Conservation (phyloP, 306 rosid species). For the Dicorynia guianensis region DNA sequence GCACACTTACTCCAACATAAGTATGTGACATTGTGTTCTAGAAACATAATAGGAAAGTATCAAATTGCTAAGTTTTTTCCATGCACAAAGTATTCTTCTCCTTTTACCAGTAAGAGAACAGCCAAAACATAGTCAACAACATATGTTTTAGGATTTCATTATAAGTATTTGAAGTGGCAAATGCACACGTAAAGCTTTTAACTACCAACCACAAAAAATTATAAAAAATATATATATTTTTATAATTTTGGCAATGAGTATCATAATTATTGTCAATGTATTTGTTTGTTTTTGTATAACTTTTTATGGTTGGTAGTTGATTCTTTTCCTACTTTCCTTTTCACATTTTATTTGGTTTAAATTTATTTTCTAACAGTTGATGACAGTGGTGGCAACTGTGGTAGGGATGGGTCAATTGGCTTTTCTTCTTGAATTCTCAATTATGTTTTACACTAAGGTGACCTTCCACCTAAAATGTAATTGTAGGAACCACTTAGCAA, state of each 20-base stretch:
- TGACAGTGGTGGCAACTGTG: slow-evolving; percentile 48
- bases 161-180: too few species aligned
- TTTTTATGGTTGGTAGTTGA: slow-evolving; percentile 42
- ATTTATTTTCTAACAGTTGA: slow-evolving; percentile 38
- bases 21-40: slow-evolving; percentile 6
- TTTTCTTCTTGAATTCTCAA: slow-evolving; percentile 47
- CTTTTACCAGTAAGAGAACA: slow-evolving; percentile 1
- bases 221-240: too few species aligned
- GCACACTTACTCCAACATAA: not conserved
- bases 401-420: slow-evolving; percentile 44
- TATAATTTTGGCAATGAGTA: too few species aligned
- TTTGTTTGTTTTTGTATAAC: slow-evolving; percentile 18
- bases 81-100: slow-evolving; percentile 11
- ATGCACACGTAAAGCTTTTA: too few species aligned
- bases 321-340: slow-evolving; percentile 24
- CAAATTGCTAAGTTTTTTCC: not conserved
- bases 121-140: not conserved
- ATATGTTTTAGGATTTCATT: not conserved
- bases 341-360: slow-evolving; percentile 25
- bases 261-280: too few species aligned
- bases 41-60: not conserved
- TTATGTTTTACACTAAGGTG: slow-evolving; percentile 38
- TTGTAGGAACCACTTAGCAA: slow-evolving; percentile 45
- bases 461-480: slow-evolving; percentile 52
- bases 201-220: too few species aligned